Percentiles rank a stretch among this genome's conserved stretches.
These are phyloP conservation scores for Abrus pulchellus DNA, from an alignment of 306 rosid genomes.

Conservation along the genomic window DNA sequence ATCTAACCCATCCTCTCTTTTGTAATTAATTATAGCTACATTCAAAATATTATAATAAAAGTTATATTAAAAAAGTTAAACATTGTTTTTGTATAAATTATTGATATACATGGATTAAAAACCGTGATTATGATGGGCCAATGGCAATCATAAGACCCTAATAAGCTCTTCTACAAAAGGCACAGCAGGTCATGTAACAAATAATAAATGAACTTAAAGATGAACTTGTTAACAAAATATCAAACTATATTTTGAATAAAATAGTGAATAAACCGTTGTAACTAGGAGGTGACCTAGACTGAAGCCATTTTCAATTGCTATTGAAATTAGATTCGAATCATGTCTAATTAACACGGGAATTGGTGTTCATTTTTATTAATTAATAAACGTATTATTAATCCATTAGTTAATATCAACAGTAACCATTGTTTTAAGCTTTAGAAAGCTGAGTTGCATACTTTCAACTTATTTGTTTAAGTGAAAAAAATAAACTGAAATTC, in stretches of 20 bases:
- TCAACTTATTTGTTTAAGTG: no score
- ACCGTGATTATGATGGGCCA: neutral
- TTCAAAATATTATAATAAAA: neutral
- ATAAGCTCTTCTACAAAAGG: no score
- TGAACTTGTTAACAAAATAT: neutral
- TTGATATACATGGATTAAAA: neutral
- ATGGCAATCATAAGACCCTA: neutral
- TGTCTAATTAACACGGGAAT: no score
- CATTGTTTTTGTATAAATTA: neutral
- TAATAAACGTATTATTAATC: no score
- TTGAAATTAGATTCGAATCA: neutral
- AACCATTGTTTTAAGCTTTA: no score
- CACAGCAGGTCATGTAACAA: no score
- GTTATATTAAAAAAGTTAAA: neutral
- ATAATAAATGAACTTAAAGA: neutral
- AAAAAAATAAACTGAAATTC: no score
- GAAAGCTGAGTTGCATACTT: no score
- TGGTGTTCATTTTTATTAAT: no score
- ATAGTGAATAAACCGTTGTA: neutral
- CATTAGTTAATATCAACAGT: no score
- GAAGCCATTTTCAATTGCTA: neutral
- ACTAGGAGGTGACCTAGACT: neutral
- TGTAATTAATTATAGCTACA: neutral
- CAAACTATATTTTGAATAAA: neutral
- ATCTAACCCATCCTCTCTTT: neutral